phyloP scores from a whole-genome alignment of 768 basidiomycete genomes.

The Phanerodontia chrysosporium region DNA sequence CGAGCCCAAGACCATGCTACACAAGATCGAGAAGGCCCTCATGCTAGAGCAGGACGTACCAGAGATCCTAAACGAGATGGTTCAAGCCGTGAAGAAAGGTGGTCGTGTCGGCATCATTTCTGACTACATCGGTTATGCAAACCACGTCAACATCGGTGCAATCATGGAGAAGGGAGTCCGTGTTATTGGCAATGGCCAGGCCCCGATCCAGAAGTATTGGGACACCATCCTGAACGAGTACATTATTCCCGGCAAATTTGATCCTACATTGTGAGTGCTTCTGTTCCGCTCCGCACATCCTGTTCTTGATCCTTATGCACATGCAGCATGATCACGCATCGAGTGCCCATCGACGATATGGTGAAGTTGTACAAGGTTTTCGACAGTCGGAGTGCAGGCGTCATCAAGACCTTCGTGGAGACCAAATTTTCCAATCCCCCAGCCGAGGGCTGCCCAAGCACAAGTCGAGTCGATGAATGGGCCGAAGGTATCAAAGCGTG shows the following conservation, averaged over 20 bases:
- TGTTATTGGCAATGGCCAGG: constrained; percentile 72
- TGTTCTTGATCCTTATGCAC: not conserved
- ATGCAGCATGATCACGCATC: constrained; percentile 47
- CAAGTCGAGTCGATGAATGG: constrained; percentile 55
- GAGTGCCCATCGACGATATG: constrained; percentile 61
- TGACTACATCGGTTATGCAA: constrained; percentile 66
- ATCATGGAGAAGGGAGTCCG: constrained; percentile 76
- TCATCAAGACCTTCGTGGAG: constrained; percentile 73
- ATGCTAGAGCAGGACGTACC: constrained; percentile 75
- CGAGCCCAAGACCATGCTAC: constrained; percentile 58
- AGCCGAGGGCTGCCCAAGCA: constrained; percentile 43
- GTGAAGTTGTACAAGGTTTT: constrained; percentile 60
- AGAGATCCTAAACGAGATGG: constrained; percentile 55
- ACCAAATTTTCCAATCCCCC: constrained; percentile 50
- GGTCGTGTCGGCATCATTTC: constrained; percentile 63
- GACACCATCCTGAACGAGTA: constrained; percentile 62
- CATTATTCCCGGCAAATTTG: constrained; percentile 60
- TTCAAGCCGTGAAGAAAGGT: constrained; percentile 41
- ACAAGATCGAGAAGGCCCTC: constrained; percentile 66
- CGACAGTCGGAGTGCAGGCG: constrained; percentile 50
- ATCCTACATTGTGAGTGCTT: constrained; percentile 50
- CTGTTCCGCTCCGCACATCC: not conserved
- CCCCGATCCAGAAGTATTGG: constrained; percentile 74
- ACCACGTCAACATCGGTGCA: constrained; percentile 66
- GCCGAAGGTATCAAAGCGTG: not conserved